A percentile compares a stretch with the other conserved stretches of the same genome.
These are phyloP conservation scores for Fusarium algeriense DNA, from an alignment of 2,329 filamentous ascomycete species.

Conservation along the genomic window DNA sequence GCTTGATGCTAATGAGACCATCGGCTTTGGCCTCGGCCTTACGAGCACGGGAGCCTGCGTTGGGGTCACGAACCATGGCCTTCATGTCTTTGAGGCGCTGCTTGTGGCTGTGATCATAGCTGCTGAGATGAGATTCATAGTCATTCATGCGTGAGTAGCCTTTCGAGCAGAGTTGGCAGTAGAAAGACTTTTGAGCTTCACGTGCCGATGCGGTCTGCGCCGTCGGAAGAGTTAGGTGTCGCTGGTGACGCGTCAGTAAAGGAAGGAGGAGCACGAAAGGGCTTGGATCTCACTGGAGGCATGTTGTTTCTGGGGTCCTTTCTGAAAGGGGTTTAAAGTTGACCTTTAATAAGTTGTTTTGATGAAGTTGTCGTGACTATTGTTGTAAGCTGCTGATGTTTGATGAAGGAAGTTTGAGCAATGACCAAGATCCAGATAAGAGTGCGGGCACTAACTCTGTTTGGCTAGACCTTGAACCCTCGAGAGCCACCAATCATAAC, in stretches of 20 bases:
- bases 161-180: slow-evolving; percentile 90
- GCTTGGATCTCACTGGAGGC: slow-evolving; percentile 66
- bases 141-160: slow-evolving; percentile 96
- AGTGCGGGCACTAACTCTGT: background rate
- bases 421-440: slow-evolving; percentile 14
- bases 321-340: background rate
- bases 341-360: too few relatives aligned
- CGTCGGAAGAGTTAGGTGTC: slow-evolving; percentile 69
- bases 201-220: slow-evolving; percentile 74
- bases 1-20: slow-evolving; percentile 75
- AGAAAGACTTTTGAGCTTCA: slow-evolving; percentile 83
- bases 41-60: slow-evolving; percentile 72
- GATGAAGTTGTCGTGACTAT: background rate
- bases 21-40: slow-evolving; percentile 78
- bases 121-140: slow-evolving; percentile 92
- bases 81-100: slow-evolving; percentile 92
- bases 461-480: background rate
- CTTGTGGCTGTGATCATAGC: slow-evolving; percentile 96
- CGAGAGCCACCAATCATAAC: slow-evolving; percentile 35
- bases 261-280: slow-evolving; percentile 49
- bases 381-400: slow-evolving; percentile 6
- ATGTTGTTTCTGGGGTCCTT: slow-evolving; percentile 51
- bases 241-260: slow-evolving; percentile 52
- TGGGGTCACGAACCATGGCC: slow-evolving; percentile 80
- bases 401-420: slow-evolving; percentile 24